Conservation (phyloP, 768 basidiomycete species). For the Boletus eberwhitei region DNA sequence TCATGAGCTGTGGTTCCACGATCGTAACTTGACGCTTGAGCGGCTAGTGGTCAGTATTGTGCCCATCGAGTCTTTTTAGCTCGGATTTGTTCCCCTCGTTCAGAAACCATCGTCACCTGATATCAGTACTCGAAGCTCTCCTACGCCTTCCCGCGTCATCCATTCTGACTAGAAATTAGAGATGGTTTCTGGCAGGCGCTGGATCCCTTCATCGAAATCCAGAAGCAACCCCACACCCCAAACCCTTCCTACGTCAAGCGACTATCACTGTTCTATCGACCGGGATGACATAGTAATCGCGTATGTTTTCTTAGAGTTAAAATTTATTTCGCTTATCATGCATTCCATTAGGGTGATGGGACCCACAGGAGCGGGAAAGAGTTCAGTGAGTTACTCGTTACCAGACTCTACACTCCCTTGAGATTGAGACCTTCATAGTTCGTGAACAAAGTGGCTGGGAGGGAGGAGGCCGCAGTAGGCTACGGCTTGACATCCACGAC, state of each 20-base stretch:
- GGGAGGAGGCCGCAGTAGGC: background rate
- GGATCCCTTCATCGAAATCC: background rate
- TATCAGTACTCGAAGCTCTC: no score
- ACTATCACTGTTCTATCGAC: background rate
- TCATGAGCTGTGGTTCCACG: background rate
- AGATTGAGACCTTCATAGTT: conserved; percentile 5
- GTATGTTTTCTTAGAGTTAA: conserved; percentile 3
- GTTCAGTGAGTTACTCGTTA: conserved; percentile 12
- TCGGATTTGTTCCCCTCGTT: background rate
- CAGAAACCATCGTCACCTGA: background rate
- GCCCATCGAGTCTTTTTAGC: background rate
- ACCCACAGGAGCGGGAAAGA: conserved; percentile 14
- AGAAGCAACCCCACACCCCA: background rate
- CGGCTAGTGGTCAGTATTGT: background rate
- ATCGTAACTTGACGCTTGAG: background rate
- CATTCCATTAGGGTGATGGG: conserved; percentile 15
- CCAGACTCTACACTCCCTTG: background rate
- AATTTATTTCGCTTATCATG: background rate
- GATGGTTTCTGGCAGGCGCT: background rate
- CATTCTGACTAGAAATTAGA: background rate
- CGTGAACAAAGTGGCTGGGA: conserved; percentile 8
- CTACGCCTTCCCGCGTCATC: background rate
- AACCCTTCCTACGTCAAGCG: background rate
- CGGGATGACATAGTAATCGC: conserved; percentile 16
- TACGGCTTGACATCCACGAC: conserved; percentile 8